Conservation (phyloP, 2,329 filamentous ascomycete genomes). For the Trichoderma lentiforme region DNA sequence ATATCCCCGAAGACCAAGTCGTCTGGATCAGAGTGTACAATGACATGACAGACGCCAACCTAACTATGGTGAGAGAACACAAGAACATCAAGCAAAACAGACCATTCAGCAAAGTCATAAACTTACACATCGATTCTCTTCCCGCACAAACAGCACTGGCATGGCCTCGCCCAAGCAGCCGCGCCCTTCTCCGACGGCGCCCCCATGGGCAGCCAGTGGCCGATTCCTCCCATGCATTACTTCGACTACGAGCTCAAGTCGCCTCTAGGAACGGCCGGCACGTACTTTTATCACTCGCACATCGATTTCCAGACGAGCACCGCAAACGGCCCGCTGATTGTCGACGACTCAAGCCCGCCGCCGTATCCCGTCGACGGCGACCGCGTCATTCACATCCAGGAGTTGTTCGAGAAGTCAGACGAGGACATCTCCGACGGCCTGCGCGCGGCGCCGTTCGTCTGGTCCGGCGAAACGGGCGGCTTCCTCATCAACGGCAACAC, state of each 20-base stretch:
- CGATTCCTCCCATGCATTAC: conserved; percentile 57
- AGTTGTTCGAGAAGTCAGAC: conserved; percentile 57
- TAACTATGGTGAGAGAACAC: conserved; percentile 49
- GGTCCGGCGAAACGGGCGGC: conserved; percentile 54
- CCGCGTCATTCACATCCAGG: conserved; percentile 50
- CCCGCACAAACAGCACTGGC: conserved; percentile 56
- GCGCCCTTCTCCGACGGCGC: conserved; percentile 64
- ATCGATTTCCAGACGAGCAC: conserved; percentile 60
- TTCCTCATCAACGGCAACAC: conserved; percentile 25
- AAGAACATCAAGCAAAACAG: neutral
- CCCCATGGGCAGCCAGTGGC: conserved; percentile 61
- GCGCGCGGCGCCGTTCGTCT: conserved; percentile 47
- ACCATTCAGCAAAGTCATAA: neutral
- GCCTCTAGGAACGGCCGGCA: conserved; percentile 51
- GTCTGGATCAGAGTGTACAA: conserved; percentile 60
- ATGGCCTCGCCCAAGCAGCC: conserved; percentile 57
- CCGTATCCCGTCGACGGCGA: conserved; percentile 64
- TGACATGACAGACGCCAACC: conserved; percentile 49
- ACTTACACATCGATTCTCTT: neutral
- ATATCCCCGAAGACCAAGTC: conserved; percentile 42
- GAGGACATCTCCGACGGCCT: conserved; percentile 49
- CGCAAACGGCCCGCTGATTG: conserved; percentile 55
- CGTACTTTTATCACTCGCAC: conserved; percentile 68
- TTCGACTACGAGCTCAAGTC: conserved; percentile 66
- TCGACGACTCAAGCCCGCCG: conserved; percentile 44